These are phyloP conservation scores for Cymodocea nodosa DNA, from an alignment of 116 monocot genomes.

Conservation along the genomic window DNA sequence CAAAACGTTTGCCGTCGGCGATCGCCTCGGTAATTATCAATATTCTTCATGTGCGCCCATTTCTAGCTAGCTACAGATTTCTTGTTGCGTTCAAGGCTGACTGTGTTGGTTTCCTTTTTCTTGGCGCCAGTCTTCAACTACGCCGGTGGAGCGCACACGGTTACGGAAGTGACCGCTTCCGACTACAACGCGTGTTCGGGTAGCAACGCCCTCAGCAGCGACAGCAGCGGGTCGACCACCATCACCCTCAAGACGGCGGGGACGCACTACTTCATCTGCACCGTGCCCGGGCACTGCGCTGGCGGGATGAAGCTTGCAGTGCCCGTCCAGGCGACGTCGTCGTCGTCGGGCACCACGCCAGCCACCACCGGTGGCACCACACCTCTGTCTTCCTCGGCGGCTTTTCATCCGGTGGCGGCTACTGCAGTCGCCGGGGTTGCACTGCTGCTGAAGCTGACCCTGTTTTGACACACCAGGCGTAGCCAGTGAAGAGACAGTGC, in stretches of 20 bases:
- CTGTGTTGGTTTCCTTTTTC: background rate
- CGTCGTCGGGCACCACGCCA: slow-evolving; percentile 3
- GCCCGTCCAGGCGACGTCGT: slow-evolving; percentile 25
- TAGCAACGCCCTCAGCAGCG: slow-evolving; percentile 29
- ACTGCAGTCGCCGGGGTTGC: background rate
- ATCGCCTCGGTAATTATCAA: slow-evolving; percentile 6
- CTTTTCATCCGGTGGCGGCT: background rate
- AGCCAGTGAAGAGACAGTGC: slow-evolving; percentile 5
- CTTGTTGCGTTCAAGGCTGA: background rate
- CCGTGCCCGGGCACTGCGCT: slow-evolving; percentile 40
- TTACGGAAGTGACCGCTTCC: background rate
- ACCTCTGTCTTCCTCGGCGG: background rate
- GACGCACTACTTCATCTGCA: slow-evolving; percentile 49
- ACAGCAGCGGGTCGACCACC: slow-evolving; percentile 44
- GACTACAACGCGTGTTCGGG: slow-evolving; percentile 52
- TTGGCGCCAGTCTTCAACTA: slow-evolving; percentile 41
- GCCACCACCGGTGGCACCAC: background rate
- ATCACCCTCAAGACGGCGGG: slow-evolving; percentile 28
- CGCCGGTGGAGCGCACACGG: slow-evolving; percentile 5
- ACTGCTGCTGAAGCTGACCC: background rate
- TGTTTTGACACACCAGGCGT: background rate
- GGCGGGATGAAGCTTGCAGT: slow-evolving; percentile 22
- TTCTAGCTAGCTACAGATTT: background rate
- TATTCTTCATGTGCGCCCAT: background rate
- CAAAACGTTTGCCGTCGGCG: slow-evolving; percentile 9